Conservation (phyloP, 139 green algal species). For the Limnomonas spitsbergensis region DNA sequence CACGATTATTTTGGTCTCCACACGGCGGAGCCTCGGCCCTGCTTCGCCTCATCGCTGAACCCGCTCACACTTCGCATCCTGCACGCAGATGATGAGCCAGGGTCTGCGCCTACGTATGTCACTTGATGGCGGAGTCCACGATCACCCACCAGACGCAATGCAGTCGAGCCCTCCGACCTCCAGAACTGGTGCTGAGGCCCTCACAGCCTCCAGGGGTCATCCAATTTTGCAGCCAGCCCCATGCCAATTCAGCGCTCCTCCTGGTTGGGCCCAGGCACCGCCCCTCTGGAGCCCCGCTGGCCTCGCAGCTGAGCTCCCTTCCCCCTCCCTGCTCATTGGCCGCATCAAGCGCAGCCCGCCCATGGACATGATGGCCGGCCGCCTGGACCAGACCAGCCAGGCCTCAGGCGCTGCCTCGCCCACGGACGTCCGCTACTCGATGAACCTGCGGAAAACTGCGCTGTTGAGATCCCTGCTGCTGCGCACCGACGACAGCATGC, state of each 20-base stretch:
- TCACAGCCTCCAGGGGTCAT: background rate
- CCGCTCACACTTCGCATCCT: no score
- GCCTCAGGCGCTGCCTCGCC: background rate
- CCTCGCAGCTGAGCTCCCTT: background rate
- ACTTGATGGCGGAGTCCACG: background rate
- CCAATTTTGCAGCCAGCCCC: background rate
- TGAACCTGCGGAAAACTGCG: slow-evolving; percentile 1
- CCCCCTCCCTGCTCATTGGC: background rate
- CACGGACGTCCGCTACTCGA: background rate
- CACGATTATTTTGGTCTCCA: no score
- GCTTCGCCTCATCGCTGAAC: no score
- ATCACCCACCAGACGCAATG: no score
- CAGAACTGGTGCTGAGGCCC: background rate
- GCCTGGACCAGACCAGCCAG: background rate
- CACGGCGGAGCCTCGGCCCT: no score
- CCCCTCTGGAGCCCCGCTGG: background rate
- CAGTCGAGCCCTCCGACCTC: no score
- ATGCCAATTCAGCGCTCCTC: background rate
- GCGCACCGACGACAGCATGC: background rate
- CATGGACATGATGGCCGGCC: background rate
- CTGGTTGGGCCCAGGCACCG: background rate
- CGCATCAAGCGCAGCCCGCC: slow-evolving; percentile 2
- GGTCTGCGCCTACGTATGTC: background rate
- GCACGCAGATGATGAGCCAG: slow-evolving; percentile 6
- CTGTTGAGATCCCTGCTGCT: slow-evolving; percentile 4